Evolutionary conservation across 208 protist genomes (phyloP), one percentile per base, ranked within the genome.

Genomic region (Trypanosoma avium): DNA sequence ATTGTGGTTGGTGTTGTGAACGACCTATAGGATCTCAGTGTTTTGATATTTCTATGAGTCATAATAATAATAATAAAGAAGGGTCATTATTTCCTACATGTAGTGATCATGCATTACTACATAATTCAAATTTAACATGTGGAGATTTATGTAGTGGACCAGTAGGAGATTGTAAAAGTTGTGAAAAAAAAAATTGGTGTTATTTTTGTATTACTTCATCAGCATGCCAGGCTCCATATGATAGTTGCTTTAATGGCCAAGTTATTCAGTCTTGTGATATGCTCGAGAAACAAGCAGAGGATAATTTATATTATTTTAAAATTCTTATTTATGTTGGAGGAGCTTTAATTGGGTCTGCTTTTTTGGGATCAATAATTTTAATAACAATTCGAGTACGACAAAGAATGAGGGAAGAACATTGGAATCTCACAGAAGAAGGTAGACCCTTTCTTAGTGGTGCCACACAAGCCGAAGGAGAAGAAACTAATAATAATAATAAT

Each of bases 1-100:
- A 61, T 35, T 82, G 76, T 49, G 56, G 47, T 19, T 82, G 70
- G 70, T 82, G 76, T 61, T 82, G 76, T 35, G 71, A 77, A 15
- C 54, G 36, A 8, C 56, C 65, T 42, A 40, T 73, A n/a, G 76
- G 70, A 21, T 6, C 22, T 33, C 76, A 76, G 49, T 82, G 76
- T 61, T 69, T 82, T 65, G 30, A 61, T 59, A 47, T 36, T 1
- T 38, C 48, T 15, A n/a, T 43, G 19, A 46, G 4, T 12, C n/a
- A n/a, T n/a, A n/a, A n/a, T n/a, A n/a, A n/a, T n/a, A n/a, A n/a
- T n/a, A n/a, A n/a, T n/a, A n/a, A n/a, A n/a, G n/a, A n/a, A 38
- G 8, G 24, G 10, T 17, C 40, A 4, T 40, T 29, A 70, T 36
- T 2, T 33, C 19, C 10, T 15, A 2, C 22, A 22, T 84, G 79